These are phyloP conservation scores for Conringia planisiliqua DNA, from an alignment of 345 rosid genomes.

Conservation along the genomic window DNA sequence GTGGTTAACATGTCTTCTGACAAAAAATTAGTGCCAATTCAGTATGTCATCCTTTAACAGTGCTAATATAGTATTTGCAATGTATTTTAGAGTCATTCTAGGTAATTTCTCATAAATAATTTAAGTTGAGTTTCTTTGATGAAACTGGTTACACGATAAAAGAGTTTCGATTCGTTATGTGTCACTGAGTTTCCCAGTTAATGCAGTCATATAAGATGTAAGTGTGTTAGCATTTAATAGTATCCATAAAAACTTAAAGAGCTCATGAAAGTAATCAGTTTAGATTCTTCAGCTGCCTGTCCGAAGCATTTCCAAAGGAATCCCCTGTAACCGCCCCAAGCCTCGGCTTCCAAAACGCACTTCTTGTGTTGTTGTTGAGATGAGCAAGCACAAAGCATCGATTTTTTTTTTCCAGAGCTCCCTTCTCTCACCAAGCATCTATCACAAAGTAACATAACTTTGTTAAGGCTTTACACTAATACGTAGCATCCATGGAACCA, in stretches of 20 bases:
- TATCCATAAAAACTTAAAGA: constrained; percentile 95
- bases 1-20: too few species aligned
- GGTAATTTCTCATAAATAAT: too few species aligned
- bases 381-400: constrained; percentile 76
- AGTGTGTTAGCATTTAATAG: constrained; percentile 64
- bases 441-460: constrained; percentile 90
- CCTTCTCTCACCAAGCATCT: constrained; percentile 95
- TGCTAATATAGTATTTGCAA: too few species aligned
- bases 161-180: not conserved
- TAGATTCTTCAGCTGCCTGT: constrained; percentile 78
- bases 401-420: constrained; percentile 86
- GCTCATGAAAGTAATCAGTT: constrained; percentile 85
- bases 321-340: constrained; percentile 87
- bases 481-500: constrained; percentile 71
- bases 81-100: too few species aligned
- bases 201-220: constrained; percentile 73
- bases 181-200: constrained; percentile 77
- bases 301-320: constrained; percentile 78
- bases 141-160: not conserved
- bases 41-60: too few species aligned
- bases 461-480: too few species aligned
- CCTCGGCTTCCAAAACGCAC: constrained; percentile 87
- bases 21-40: too few species aligned
- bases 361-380: constrained; percentile 52
- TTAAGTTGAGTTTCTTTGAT: not conserved